These are phyloP conservation scores for Coemansia sp. DNA, from an alignment of 192 early-diverging fungal species.

Conservation along the genomic window DNA sequence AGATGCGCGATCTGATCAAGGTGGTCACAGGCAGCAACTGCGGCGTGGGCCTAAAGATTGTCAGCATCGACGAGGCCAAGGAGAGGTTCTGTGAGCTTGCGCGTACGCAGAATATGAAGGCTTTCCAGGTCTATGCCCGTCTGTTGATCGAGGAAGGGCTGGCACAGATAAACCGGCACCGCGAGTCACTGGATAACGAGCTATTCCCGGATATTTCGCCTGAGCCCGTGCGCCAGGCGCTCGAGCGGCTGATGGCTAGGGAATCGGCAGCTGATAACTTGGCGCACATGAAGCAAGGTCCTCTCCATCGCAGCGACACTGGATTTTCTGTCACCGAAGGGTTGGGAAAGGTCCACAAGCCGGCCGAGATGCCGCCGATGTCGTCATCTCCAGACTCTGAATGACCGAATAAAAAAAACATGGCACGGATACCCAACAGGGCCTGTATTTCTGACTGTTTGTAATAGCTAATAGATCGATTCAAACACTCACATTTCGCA, in stretches of 20 bases:
- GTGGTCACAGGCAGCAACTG: conserved; percentile 30
- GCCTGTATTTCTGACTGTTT: no score
- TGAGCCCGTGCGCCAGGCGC: conserved; percentile 22
- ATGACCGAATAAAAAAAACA: no score
- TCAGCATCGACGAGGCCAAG: conserved; percentile 38
- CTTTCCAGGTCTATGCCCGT: conserved; percentile 37
- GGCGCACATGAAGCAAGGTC: no score
- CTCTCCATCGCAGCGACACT: no score
- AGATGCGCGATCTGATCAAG: conserved; percentile 47
- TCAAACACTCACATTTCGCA: no score
- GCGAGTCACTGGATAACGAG: conserved; percentile 38
- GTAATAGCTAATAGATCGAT: no score
- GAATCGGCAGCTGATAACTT: not conserved
- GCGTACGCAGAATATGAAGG: conserved; percentile 23
- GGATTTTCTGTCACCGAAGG: no score
- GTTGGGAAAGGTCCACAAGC: no score
- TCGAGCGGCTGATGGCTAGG: conserved; percentile 18
- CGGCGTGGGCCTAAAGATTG: conserved; percentile 33
- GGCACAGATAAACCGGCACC: conserved; percentile 34
- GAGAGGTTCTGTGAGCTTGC: conserved; percentile 30
- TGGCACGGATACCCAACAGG: no score
- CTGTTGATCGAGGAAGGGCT: conserved; percentile 48
- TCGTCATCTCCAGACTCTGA: no score
- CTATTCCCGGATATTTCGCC: conserved; percentile 38
- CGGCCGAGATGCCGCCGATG: no score